A percentile compares a stretch with the other conserved stretches of the same genome.
Evolutionary conservation across 495 filamentous ascomycete species (phyloP).

Genomic region (Neurospora sp.): DNA sequence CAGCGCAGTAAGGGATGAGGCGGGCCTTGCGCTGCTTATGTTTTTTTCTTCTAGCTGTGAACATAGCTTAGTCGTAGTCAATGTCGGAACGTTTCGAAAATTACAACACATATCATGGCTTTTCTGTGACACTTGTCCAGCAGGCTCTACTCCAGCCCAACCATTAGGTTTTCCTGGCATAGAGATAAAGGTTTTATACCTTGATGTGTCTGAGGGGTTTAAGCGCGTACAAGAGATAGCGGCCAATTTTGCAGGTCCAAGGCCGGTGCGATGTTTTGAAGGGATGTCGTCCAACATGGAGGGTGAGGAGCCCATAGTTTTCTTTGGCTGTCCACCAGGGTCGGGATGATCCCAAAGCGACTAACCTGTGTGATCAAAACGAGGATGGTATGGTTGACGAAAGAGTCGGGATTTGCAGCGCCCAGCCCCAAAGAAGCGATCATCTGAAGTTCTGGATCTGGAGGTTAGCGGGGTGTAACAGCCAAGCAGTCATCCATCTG

Average conservation of each 20-base stretch:
- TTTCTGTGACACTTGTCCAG: neutral
- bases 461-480: neutral
- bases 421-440: neutral
- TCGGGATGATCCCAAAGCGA: neutral
- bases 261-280: too few species aligned
- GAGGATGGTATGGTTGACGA: neutral
- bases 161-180: neutral
- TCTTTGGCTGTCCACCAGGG: neutral
- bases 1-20: neutral
- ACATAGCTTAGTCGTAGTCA: neutral
- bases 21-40: neutral
- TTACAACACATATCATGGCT: neutral
- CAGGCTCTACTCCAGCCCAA: neutral
- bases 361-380: neutral
- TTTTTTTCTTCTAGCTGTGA: neutral
- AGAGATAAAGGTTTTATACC: neutral
- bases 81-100: neutral
- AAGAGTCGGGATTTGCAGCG: neutral
- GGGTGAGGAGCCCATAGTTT: neutral
- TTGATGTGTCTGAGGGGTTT: neutral
- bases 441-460: neutral
- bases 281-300: too few species aligned
- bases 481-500: neutral
- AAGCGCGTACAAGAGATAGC: neutral
- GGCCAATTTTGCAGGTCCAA: too few species aligned